Percentiles rank a stretch among this genome's conserved stretches.
Evolutionary conservation across 192 early-diverging fungal genomes (phyloP).

Genomic region (Entomortierella lignicola): DNA sequence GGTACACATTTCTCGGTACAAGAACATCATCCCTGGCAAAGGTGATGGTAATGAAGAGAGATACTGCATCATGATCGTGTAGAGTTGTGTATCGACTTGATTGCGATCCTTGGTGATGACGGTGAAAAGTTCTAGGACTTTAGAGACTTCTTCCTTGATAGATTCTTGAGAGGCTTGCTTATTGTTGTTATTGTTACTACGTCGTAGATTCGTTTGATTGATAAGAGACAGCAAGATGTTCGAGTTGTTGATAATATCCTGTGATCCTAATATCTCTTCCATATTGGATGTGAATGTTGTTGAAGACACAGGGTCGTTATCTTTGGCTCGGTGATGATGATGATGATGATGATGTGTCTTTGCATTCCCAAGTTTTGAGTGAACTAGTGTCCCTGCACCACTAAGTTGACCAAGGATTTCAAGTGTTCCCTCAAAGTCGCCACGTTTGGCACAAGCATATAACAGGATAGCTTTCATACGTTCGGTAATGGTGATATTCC

Average conservation of each 20-base stretch:
- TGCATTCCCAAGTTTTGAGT: not conserved
- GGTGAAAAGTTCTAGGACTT: slow-evolving; percentile 44
- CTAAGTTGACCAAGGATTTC: slow-evolving; percentile 37
- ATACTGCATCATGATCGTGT: slow-evolving; percentile 54
- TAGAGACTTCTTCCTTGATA: slow-evolving; percentile 44
- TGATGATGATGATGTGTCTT: too few relatives aligned
- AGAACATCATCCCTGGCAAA: slow-evolving; percentile 42
- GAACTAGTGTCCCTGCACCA: slow-evolving; percentile 9
- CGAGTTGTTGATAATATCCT: slow-evolving; percentile 32
- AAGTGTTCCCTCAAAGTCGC: slow-evolving; percentile 38
- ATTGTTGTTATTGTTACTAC: not conserved
- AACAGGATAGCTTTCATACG: slow-evolving; percentile 51
- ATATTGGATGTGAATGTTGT: not conserved
- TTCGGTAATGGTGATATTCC: slow-evolving; percentile 19
- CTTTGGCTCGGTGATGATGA: not conserved
- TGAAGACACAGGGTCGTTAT: not conserved
- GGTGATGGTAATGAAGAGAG: slow-evolving; percentile 47
- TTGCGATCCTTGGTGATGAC: slow-evolving; percentile 28
- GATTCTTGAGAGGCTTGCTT: slow-evolving; percentile 18
- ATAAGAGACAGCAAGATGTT: slow-evolving; percentile 38
- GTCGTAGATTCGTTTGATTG: slow-evolving; percentile 26
- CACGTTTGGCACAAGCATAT: slow-evolving; percentile 45
- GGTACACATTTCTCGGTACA: slow-evolving; percentile 35
- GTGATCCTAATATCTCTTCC: not conserved
- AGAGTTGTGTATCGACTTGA: slow-evolving; percentile 29